Evolutionary conservation across 164 flowering plant species (phyloP), one percentile per base, ranked within the genome.

Genomic region (Chloranthus sessilifolius): DNA sequence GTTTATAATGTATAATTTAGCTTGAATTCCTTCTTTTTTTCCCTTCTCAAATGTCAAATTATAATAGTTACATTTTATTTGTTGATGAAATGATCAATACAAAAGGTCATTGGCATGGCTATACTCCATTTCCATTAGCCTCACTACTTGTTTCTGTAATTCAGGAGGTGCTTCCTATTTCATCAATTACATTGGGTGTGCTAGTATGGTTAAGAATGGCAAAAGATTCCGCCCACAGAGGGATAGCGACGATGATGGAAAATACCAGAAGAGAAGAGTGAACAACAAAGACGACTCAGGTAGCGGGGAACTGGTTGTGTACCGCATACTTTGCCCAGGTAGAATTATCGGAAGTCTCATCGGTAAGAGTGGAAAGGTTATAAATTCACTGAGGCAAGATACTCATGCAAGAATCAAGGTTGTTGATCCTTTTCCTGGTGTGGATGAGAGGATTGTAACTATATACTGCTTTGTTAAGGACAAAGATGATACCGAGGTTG

Each of bases 401-500:
- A 74, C 92, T 0, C 68, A 76, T 58, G 91, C 99, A 12, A 81
- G 63, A 55, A 76, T 94, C 29, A 89, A 87, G 71, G 96, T 94
- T 31, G 83, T 89, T 24, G 99, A 94, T 52, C 96, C 96, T 1
- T 89, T 86, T 72, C 92, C 95, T 0, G 99, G 95, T 61, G 70
- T 95, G 2, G 82, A 70, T 43, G 80, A 82, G 48, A 74, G 99
- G 66, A 84, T 89, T 16, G 68, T 94, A 35, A 67, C 67, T 3
- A 76, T 87, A 4, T 89, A 82, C 61, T 81, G 90, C 63, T 65
- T 79, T 63, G 88, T 89, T 11, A 85, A 58, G 65, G 78, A 78
- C 16, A 94, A 85, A 63, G 78, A 70, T 43, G 80, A 81, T 14
- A 57, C 75, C 19, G 84, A 80, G 14, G 70, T 75, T 49, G 95